A percentile compares a stretch with the other conserved stretches of the same genome.
These are phyloP conservation scores for Neonectria hederae DNA, from an alignment of 2,329 filamentous ascomycete species.

Conservation along the genomic window DNA sequence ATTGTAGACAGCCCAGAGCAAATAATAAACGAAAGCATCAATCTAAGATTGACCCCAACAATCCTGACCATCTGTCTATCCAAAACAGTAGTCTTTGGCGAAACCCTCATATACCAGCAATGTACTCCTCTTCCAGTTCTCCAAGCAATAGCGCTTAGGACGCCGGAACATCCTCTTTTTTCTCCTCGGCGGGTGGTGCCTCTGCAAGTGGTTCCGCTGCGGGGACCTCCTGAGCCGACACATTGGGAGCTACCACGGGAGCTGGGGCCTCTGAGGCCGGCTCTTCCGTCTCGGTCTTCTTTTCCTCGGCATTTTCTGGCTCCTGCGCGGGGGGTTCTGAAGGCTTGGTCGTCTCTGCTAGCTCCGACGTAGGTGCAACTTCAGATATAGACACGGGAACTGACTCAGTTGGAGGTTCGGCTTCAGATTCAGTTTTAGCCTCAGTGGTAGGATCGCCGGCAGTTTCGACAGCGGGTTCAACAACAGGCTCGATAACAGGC, in stretches of 20 bases:
- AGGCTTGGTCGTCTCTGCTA: neutral
- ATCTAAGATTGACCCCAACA: slow-evolving; percentile 6
- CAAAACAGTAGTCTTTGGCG: slow-evolving; percentile 5
- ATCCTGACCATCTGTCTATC: slow-evolving; percentile 15
- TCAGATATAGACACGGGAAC: neutral
- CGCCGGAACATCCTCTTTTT: slow-evolving; percentile 20
- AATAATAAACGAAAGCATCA: slow-evolving; percentile 3
- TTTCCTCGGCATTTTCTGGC: neutral
- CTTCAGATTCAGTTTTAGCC: neutral
- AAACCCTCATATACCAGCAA: slow-evolving; percentile 6
- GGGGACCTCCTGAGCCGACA: neutral
- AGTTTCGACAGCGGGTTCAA: neutral
- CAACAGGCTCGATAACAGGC: neutral
- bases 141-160: slow-evolving; percentile 3
- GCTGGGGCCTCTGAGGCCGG: neutral
- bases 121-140: neutral
- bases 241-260: neutral
- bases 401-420: neutral
- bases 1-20: slow-evolving; percentile 7
- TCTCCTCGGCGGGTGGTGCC: slow-evolving; percentile 11
- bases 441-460: neutral
- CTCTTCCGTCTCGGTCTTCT: neutral
- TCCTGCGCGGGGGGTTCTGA: neutral
- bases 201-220: neutral
- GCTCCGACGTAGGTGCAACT: neutral